Base-by-base conservation (phyloP, 208 protist species). In the Blastocrithidia nonstop region DNA sequence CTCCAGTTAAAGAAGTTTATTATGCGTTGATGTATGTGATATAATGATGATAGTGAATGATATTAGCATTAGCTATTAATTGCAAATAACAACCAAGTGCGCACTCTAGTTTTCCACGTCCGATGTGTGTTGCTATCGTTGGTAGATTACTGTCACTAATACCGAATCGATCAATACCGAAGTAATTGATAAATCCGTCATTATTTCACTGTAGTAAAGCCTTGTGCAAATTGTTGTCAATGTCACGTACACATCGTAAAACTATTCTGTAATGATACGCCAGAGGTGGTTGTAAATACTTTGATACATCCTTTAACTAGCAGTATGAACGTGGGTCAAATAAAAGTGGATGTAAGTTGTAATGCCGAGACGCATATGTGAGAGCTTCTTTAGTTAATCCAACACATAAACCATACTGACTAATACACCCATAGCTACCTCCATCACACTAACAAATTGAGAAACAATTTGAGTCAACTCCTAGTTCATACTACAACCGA, bases 151-250 rank as follows among this genome's bases (percentile, higher is more conserved):
- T 84, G 37, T 41, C 48, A 21, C 73, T 66, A 5, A 81, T 29
- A 23, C 76, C 69, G 57, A 87, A 88, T 1, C 6, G 37, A 31
- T 82, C 72, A 2, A 88, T 29, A 0, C 76, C 75, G 57, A 85
- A 93, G 57, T 88, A 93, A 59, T 93, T 93, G 20, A 86, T 26
- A 49, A 86, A 93, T 11, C 83, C 83, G 17, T 60, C 31, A 19
- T 28, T 53, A 29, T 72, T 46, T 6, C 6, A 19, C 16, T 54
- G 53, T 29, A 85, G 54, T 7, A 20, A 38, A 5, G 25, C 17
- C 1, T 46, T 41, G 16, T 88, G 38, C 0, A 36, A 42, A 0
- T 41, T 47, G 6, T 62, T 57, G 35, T 66, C 54, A 24, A 64
- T 53, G 0, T 61, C 68, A 6, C 49, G 43, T 23, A 88, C 79